Evolutionary conservation across 305 asterid species (phyloP), one percentile per base, ranked within the genome.

Genomic region (Rubia peregrina): DNA sequence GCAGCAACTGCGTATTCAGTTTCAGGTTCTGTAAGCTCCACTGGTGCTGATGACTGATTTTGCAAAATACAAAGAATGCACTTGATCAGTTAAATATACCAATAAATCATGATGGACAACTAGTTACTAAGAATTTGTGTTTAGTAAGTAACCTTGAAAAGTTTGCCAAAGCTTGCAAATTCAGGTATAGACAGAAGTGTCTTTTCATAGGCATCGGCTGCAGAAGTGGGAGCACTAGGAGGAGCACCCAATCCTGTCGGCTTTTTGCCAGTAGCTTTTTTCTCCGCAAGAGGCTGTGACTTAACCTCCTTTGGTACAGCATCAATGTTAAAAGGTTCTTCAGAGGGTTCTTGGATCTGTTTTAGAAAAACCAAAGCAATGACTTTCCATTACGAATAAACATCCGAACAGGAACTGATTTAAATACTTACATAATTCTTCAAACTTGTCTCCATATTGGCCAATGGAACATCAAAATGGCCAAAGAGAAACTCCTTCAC

Each of bases 21-120:
- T 86, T 90, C 96, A 64, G 94, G 95, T 84, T 90, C 97, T n/a
- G 97, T 85, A 79, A 90, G 97, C 83, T 92, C 98, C 88, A 90
- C 93, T 4, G 94, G 97, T 2, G 80, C 83, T 69, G 97, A 89
- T 73, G 97, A 92, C 98, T 90, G 89, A 67, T 67, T 61, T 80
- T 2, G 8, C 71, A 70, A 69, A 63, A 71, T 41, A 73, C 65
- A 67, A 40, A 70, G 70, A 12, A 65, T 48, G 56, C 56, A 60
- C 70, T 61, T 65, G 71, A 74, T 76, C 75, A 76, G 77, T 17
- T 75, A 61, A 77, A 57, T 68, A 71, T 14, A 30, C 44, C 65
- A 67, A 71, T 63, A 21, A 42, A 72, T 40, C 60, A 73, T 5
- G 51, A 65, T 22, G 51, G 38, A 41, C 33, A 71, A 62, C 63